Evolutionary conservation across 441 rosid genomes (phyloP).

Genomic region (Geranium incanum): DNA sequence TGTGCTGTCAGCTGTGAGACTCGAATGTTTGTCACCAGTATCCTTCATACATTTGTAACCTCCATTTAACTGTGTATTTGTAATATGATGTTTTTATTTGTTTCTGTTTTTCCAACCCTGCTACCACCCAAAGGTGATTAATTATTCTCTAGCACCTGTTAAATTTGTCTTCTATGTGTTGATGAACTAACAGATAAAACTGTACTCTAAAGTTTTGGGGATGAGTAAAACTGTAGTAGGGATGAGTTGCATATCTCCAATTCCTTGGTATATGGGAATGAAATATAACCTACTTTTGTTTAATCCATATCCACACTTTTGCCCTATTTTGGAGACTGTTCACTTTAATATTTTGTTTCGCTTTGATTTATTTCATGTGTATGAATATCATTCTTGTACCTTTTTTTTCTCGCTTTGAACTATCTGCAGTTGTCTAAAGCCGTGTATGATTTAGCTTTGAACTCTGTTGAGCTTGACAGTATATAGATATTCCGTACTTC

Average conservation of each 20-base stretch:
- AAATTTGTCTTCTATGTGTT: background rate
- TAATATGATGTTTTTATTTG: background rate
- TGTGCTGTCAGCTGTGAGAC: conserved; percentile 68
- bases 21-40: conserved; percentile 92
- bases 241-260: background rate
- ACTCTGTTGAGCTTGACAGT: conserved; percentile 40
- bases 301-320: background rate
- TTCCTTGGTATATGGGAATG: background rate
- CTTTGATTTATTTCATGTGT: background rate
- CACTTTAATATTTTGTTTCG: background rate
- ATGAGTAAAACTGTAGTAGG: background rate
- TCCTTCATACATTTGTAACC: conserved; percentile 36
- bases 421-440: background rate
- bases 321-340: background rate
- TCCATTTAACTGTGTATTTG: background rate
- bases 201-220: background rate
- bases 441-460: background rate
- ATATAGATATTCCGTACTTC: conserved; percentile 81
- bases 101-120: background rate
- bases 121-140: background rate
- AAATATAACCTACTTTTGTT: background rate
- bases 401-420: background rate
- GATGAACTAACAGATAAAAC: background rate
- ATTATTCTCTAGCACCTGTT: background rate
- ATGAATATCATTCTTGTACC: background rate